Conservation (phyloP, 176 grass and related monocot species). For the Puya raimondii region DNA sequence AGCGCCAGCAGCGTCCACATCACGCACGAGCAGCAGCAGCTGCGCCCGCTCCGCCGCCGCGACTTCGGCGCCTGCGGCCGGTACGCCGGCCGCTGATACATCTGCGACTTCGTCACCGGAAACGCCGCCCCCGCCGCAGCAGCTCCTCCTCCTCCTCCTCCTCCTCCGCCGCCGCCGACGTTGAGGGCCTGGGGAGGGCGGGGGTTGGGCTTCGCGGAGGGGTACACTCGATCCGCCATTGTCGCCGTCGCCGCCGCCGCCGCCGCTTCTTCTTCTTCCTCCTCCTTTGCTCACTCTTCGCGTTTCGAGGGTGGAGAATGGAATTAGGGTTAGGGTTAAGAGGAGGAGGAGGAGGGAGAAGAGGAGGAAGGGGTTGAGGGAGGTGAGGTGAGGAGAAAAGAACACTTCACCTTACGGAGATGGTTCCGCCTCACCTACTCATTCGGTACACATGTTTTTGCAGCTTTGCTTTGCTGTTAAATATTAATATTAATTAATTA, state of each 20-base stretch:
- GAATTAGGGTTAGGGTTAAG: slow-evolving; percentile 23
- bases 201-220: slow-evolving; percentile 59
- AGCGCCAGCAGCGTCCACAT: slow-evolving; percentile 57
- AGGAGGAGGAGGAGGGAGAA: not conserved
- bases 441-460: slow-evolving; percentile 15
- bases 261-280: too few species aligned
- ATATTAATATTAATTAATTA: too few species aligned
- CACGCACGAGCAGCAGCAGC: slow-evolving; percentile 64
- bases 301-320: not conserved
- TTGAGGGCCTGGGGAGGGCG: slow-evolving; percentile 29
- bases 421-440: slow-evolving; percentile 62
- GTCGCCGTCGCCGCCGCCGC: not conserved
- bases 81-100: slow-evolving; percentile 76
- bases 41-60: slow-evolving; percentile 49
- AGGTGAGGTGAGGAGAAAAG: slow-evolving; percentile 58
- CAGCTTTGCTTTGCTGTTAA: not conserved
- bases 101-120: slow-evolving; percentile 53
- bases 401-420: slow-evolving; percentile 61
- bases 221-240: slow-evolving; percentile 80
- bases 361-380: not conserved
- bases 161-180: slow-evolving; percentile 12
- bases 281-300: too few species aligned
- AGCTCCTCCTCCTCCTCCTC: too few species aligned
- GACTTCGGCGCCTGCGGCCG: slow-evolving; percentile 50
- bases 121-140: slow-evolving; percentile 5